Evolutionary conservation across 164 flowering plant species (phyloP), one percentile per base, ranked within the genome.

Genomic region (Dillenia turbinata): DNA sequence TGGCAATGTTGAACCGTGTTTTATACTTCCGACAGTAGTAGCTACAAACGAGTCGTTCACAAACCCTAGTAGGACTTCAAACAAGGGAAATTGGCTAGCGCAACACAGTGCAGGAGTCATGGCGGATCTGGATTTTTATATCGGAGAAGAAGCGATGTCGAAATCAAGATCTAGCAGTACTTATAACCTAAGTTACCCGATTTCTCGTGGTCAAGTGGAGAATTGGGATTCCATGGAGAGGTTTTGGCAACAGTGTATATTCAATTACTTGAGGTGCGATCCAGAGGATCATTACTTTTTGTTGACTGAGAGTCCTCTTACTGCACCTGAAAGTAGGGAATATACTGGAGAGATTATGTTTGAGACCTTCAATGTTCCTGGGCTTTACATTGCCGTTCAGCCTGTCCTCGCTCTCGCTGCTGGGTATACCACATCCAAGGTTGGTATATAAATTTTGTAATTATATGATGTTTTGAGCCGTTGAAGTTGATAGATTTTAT

Each of bases 211-310:
- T 22, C 97, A 92, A 77, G 97, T 95, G 12, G 90, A 90, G 52
- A 86, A 95, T 75, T 92, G 99, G 99, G 99, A 95, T 64, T 72
- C 94, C 12, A 95, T 95, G 99, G 99, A 95, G 77, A 73, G 97
- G 69, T 95, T 88, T 72, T 95, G 99, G 99, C 99, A 95, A 79
- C 97, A 95, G 57, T 89, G 97, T 74, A 92, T 95, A 55, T 95
- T 92, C 69, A 87, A 90, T 73, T 92, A 95, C 69, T 71, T 95
- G 77, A 74, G 97, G 10, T 95, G 99, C 70, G 99, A 95, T 80
- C 99, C 99, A 0, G 99, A 95, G 80, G 99, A 95, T 74, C 99
- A 95, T 70, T 90, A 95, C 69, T 95, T 95, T 73, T 75, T 88
- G 11, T 72, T 95, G 71, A 95, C 99, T 1, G 99, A 95, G 74